These are phyloP conservation scores for Myxozyma melibiosi DNA, from an alignment of 805 yeast genomes.

Conservation along the genomic window DNA sequence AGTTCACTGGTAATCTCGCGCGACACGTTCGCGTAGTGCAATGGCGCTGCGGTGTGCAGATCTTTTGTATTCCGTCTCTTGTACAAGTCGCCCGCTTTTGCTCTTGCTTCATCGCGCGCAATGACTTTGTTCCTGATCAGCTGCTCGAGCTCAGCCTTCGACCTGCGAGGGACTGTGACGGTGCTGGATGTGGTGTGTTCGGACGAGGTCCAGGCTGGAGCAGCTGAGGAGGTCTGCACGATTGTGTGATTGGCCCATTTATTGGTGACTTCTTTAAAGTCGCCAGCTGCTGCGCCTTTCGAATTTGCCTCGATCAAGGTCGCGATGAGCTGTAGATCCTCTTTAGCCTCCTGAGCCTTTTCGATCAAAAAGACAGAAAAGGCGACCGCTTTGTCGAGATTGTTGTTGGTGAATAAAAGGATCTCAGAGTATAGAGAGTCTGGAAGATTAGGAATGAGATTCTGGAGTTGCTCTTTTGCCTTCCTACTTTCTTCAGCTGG, in stretches of 20 bases:
- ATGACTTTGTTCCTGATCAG: neutral
- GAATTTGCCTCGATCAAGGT: too few relatives aligned
- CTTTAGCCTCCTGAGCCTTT: neutral
- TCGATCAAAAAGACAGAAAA: conserved; percentile 7
- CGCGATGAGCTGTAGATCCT: too few relatives aligned
- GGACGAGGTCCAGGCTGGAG: too few relatives aligned
- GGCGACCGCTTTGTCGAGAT: conserved; percentile 14
- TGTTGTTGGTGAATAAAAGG: neutral
- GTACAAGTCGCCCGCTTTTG: conserved; percentile 11
- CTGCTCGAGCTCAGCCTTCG: neutral
- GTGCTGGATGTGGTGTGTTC: too few relatives aligned
- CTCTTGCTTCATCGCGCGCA: conserved; percentile 10
- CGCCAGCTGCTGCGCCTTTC: too few relatives aligned
- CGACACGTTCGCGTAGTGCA: neutral
- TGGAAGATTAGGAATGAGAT: conserved; percentile 11
- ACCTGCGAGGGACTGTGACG: too few relatives aligned
- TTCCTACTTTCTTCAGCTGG: neutral
- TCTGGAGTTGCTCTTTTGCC: neutral
- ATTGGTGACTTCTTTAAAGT: neutral
- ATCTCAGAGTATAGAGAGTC: neutral
- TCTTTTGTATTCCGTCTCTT: conserved; percentile 4
- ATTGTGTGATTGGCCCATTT: too few relatives aligned
- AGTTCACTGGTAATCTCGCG: neutral
- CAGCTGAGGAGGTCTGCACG: too few relatives aligned
- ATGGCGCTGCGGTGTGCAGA: conserved; percentile 7